A percentile compares a stretch with the other conserved stretches of the same genome.
Evolutionary conservation across 2,329 filamentous ascomycete genomes (phyloP).

Genomic region (Penicillium sp.): DNA sequence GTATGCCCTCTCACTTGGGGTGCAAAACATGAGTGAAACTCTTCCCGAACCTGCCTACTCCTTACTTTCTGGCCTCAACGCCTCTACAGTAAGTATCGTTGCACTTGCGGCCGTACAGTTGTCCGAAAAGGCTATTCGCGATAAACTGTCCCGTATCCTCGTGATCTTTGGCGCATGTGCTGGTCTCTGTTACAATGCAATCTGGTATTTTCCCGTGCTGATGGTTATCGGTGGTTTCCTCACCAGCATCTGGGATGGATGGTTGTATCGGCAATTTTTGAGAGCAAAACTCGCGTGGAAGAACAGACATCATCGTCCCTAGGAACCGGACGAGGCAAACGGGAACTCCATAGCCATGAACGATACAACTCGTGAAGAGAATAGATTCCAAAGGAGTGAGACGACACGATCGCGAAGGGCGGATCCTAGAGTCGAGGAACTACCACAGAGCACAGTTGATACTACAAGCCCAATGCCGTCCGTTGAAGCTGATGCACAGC

Average conservation of each 20-base stretch:
- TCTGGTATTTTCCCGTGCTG: conserved; percentile 73
- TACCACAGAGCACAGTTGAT: conserved; percentile 1
- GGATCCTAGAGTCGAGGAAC: background rate
- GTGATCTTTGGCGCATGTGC: conserved; percentile 64
- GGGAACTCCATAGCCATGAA: conserved; percentile 3
- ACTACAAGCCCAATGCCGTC: background rate
- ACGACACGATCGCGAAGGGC: conserved; percentile 14
- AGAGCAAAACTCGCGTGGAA: conserved; percentile 29
- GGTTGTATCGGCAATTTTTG: conserved; percentile 49
- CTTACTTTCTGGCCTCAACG: conserved; percentile 68
- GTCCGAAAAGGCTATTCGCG: conserved; percentile 65
- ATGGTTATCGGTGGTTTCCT: conserved; percentile 57
- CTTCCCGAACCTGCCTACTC: conserved; percentile 66
- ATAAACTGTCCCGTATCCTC: conserved; percentile 60
- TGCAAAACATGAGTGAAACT: conserved; percentile 58
- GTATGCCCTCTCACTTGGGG: conserved; percentile 65
- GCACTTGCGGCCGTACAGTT: conserved; percentile 68
- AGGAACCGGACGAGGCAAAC: conserved; percentile 16
- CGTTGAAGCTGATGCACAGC: background rate
- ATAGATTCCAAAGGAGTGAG: conserved; percentile 7
- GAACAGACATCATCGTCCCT: conserved; percentile 13
- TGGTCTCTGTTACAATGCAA: conserved; percentile 66
- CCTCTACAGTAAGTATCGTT: conserved; percentile 70
- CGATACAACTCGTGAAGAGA: conserved; percentile 8
- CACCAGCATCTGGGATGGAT: conserved; percentile 58